Base-by-base conservation (phyloP, 108 stramenopile species). In the Nitzschia sp. region DNA sequence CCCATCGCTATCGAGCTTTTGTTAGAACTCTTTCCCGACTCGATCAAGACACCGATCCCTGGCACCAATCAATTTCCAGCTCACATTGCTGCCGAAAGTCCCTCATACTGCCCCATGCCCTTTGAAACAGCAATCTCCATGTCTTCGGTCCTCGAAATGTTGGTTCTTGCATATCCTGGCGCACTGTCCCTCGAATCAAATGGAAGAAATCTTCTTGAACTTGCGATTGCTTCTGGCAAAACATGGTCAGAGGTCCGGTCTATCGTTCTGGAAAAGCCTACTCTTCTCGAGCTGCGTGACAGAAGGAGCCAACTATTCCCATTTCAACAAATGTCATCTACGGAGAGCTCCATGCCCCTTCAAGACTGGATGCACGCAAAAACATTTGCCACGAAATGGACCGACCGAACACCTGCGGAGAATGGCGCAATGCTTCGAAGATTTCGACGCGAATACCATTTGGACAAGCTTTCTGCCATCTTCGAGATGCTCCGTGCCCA, bases 1-100 rank as follows among this genome's bases (percentile, higher is more conserved):
- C 75, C 75, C 0, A 53, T 66, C n/a, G 58, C 71, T 3, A 58
- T 76, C 55, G 77, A 71, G 23, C 35, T 76, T 5, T 30, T 76
- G 23, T 35, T 81, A 30, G 56, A 68, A 53, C 28, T 76, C 27
- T 59, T 64, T 66, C 62, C 65, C 3, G 8, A 22, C 8, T 72
- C 69, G 0, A 58, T 62, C 29, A 26, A n/a, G 9, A 44, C 15
- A 38, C 35, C 45, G 17, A 17, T 50, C 22, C 48, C 55, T 1
- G 66, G 66, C 16, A 53, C 65, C 17, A 17, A 22, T n/a, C 4
- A 19, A n/a, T 69, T 61, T 62, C 71, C 75, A 16, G 17, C 76
- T 16, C 75, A 81, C 32, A 33, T 72, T 17, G 71, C 62, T 1
- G 75, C 75, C 34, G 17, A 19, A 26, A 38, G 38, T 19, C 66